Conservation (phyloP, 2,329 filamentous ascomycete genomes). For the Neopestalotiopsis clavispora region DNA sequence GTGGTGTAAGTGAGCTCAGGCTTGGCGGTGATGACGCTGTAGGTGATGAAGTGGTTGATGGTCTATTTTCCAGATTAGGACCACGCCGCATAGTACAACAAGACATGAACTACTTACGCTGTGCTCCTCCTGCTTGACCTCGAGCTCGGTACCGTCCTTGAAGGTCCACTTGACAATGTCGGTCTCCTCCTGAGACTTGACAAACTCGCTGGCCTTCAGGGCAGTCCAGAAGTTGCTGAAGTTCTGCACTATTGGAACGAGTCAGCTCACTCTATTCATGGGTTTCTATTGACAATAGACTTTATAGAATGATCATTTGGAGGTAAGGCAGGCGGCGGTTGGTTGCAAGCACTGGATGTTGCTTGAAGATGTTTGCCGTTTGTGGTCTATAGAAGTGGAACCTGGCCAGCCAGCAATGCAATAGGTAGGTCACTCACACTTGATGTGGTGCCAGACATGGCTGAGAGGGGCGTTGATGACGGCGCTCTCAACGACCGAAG, state of each 20-base stretch:
- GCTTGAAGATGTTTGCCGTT: neutral
- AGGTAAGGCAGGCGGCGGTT: neutral
- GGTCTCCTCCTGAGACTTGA: conserved; percentile 69
- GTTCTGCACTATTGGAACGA: conserved; percentile 52
- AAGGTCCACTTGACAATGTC: conserved; percentile 74
- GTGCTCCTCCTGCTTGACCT: conserved; percentile 80
- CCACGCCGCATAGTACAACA: neutral
- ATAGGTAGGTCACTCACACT: conserved; percentile 44
- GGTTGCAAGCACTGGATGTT: neutral
- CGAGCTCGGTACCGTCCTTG: conserved; percentile 69
- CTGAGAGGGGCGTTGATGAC: conserved; percentile 71
- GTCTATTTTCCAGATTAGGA: conserved; percentile 45
- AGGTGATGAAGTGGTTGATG: conserved; percentile 78
- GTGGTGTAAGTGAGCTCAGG: conserved; percentile 70
- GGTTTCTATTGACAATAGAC: neutral
- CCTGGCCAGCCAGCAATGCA: neutral
- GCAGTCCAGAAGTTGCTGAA: conserved; percentile 71
- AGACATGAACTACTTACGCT: conserved; percentile 52
- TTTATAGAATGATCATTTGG: neutral
- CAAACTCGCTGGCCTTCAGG: conserved; percentile 64
- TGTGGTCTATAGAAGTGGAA: neutral
- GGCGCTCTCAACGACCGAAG: conserved; percentile 68
- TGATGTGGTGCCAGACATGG: conserved; percentile 76
- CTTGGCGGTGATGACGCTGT: conserved; percentile 70
- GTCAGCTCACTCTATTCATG: conserved; percentile 9